Percentiles rank a stretch among this genome's conserved stretches.
Evolutionary conservation across 495 filamentous ascomycete genomes (phyloP).

Genomic region (Monascus purpureus): DNA sequence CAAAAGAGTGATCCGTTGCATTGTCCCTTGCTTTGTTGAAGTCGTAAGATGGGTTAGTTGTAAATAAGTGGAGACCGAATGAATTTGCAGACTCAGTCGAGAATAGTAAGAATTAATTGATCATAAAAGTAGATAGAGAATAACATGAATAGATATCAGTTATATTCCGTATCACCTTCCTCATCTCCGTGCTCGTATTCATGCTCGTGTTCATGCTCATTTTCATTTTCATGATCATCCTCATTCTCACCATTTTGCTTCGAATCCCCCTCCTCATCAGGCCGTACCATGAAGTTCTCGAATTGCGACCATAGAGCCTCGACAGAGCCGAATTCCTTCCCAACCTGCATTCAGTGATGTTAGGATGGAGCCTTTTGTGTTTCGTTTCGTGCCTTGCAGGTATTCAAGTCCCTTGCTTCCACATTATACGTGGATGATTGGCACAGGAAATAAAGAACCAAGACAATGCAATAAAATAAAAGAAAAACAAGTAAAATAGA

Average conservation of each 20-base stretch:
- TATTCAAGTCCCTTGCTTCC: too few relatives aligned
- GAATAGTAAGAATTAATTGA: neutral
- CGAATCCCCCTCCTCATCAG: constrained; percentile 37
- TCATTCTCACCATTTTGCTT: constrained; percentile 15
- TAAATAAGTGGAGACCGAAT: too few relatives aligned
- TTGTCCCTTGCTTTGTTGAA: too few relatives aligned
- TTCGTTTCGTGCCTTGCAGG: too few relatives aligned
- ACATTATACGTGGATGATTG: too few relatives aligned
- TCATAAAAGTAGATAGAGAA: neutral
- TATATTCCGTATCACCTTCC: neutral
- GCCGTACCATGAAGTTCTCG: constrained; percentile 83
- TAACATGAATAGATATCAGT: neutral
- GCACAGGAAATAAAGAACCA: too few relatives aligned
- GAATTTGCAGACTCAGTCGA: neutral
- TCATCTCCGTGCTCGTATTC: constrained; percentile 5
- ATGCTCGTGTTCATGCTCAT: constrained; percentile 7
- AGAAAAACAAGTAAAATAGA: too few relatives aligned
- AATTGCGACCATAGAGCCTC: constrained; percentile 96
- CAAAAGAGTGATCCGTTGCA: too few relatives aligned
- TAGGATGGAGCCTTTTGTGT: neutral
- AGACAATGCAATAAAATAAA: neutral
- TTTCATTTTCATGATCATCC: constrained; percentile 7
- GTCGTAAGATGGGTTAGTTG: too few relatives aligned
- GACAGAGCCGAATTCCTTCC: constrained; percentile 92
- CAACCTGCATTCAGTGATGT: constrained; percentile 41